Base-by-base conservation (phyloP, 2,329 filamentous ascomycete species). In the Graphilbum ipis-grandicollis region DNA sequence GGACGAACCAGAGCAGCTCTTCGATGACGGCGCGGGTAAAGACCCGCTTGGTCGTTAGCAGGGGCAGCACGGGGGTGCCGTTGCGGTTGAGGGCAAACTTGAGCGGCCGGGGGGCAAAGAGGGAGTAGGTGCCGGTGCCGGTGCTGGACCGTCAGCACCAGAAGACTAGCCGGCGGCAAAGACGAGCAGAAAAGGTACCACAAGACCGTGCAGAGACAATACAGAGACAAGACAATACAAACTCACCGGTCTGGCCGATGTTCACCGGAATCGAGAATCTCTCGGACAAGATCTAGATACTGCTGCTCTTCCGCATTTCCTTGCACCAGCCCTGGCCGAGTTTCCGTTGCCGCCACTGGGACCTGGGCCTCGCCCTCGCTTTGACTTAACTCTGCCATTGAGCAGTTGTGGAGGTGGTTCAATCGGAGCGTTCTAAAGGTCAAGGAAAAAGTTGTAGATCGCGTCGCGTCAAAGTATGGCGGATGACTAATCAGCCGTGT, bases 1-100 rank as follows among this genome's bases (percentile, higher is more conserved):
- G 71, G 47, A 98, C 68, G 59, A 98, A 98, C 90, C 90, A 98
- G 42, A 98, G 76, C 1, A 98, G 76, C 58, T 98, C 90, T 45
- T 77, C 81, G 43, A 96, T 66, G 35, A 98, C 80, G 48, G 86
- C 88, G 42, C 82, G 79, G 23, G 82, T 71, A 59, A 94, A 96
- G 48, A 98, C 90, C 47, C 90, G 84, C 57, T 98, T 98, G 3
- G 90, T 98, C 5, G 90, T 98, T 15, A 98, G 76, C 47, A 98
- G 82, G 19, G 90, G 90, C 17, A 98, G 71, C 48, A 94, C 66
- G 2, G 79, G 75, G 8, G n/a, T 49, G 41, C 63, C 65, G 41
- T 62, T 51, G 38, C 71, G 66, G 44, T 78, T 80, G 44, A 98
- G 80, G 32, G 68, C 66, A 66, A 96, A 98, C 52, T 84, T 86